These are phyloP conservation scores for Cystobasidium onofrii DNA, from an alignment of 768 basidiomycete genomes.

Conservation along the genomic window DNA sequence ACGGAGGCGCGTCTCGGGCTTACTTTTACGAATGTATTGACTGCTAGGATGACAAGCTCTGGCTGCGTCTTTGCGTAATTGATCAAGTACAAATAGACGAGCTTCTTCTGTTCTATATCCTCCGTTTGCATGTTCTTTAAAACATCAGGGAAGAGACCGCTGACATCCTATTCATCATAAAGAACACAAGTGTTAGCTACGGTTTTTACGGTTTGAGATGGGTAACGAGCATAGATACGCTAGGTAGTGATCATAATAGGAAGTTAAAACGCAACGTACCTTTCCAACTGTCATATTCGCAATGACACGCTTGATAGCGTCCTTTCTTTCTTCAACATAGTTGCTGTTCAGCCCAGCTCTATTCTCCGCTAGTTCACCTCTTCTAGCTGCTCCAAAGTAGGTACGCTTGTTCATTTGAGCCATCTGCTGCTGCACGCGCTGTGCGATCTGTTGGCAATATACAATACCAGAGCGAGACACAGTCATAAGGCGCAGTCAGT, in stretches of 20 bases:
- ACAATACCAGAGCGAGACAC: background rate
- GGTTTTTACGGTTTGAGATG: background rate
- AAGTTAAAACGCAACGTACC: conserved; percentile 40
- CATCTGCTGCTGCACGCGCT: conserved; percentile 27
- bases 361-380: conserved; percentile 15
- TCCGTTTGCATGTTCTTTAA: conserved; percentile 98
- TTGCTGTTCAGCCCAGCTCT: conserved; percentile 76
- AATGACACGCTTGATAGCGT: conserved; percentile 89
- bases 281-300: conserved; percentile 99
- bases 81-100: conserved; percentile 97
- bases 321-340: conserved; percentile 88
- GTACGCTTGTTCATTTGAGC: conserved; percentile 21
- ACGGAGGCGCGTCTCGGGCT: no score
- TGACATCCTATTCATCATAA: conserved; percentile 36
- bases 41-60: conserved; percentile 95
- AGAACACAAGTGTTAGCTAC: background rate
- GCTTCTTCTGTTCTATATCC: conserved; percentile 98
- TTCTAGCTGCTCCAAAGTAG: conserved; percentile 32
- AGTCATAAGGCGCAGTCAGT: no score
- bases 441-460: conserved; percentile 6
- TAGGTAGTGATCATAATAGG: background rate
- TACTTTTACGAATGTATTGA: conserved; percentile 86
- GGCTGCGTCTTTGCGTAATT: conserved; percentile 99
- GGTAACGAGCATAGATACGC: background rate
- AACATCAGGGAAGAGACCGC: conserved; percentile 92